phyloP scores from a whole-genome alignment of 2,329 filamentous ascomycete species.

The Epicoccum sorghinum region DNA sequence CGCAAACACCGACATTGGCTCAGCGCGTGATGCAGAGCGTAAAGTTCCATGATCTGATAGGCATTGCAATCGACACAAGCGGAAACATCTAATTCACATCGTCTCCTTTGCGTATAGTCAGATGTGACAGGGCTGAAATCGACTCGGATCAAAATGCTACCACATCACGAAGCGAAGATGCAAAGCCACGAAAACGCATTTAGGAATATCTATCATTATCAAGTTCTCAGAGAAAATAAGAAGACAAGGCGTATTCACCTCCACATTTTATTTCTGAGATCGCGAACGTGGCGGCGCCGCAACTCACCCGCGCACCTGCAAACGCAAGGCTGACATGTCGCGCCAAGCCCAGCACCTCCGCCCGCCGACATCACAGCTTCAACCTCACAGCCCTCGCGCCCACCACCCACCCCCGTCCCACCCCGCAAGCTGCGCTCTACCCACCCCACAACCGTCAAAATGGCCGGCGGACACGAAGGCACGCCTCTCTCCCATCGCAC shows the following conservation, averaged over 20 bases:
- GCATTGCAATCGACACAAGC: neutral
- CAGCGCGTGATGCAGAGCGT: neutral
- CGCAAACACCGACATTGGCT: slow-evolving; percentile 1
- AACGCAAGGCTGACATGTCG: slow-evolving; percentile 9
- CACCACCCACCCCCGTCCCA: slow-evolving; percentile 18
- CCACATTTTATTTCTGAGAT: no score
- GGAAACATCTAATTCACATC: no score
- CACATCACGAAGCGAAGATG: no score
- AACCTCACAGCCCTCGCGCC: slow-evolving; percentile 19
- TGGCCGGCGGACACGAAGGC: slow-evolving; percentile 38
- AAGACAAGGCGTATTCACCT: no score
- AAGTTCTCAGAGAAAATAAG: no score
- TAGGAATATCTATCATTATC: no score
- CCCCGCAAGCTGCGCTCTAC: slow-evolving; percentile 19
- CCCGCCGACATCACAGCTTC: slow-evolving; percentile 27
- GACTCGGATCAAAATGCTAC: no score
- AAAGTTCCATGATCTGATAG: neutral
- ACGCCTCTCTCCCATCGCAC: slow-evolving; percentile 1
- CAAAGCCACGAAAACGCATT: no score
- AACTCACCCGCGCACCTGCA: neutral
- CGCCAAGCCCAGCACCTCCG: slow-evolving; percentile 27
- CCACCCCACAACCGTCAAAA: slow-evolving; percentile 26
- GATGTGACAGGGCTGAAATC: no score
- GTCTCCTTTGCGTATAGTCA: no score
- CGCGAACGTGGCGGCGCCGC: no score